Conservation (phyloP, 345 rosid species). For the Trapa bicornis region DNA sequence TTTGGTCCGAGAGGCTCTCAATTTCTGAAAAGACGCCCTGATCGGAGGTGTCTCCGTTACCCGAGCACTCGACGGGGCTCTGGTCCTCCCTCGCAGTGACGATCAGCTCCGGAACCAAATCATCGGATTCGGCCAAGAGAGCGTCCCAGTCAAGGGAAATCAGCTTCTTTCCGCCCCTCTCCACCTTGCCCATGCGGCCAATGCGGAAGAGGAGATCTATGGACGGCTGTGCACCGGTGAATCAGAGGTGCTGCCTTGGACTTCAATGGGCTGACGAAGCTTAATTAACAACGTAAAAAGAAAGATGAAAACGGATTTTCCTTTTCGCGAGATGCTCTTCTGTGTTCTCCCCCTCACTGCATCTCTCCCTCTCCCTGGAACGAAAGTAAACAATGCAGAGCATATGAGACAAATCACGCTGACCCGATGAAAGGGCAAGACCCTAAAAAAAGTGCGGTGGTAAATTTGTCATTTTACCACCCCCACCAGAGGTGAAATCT, state of each 20-base stretch:
- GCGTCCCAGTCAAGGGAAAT: conserved; percentile 6
- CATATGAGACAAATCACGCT: background rate
- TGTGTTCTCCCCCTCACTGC: background rate
- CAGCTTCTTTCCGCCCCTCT: background rate
- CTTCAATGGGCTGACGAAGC: background rate
- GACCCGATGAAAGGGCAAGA: background rate
- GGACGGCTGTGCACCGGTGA: background rate
- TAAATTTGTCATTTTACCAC: background rate
- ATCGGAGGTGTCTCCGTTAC: background rate
- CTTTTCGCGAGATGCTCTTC: background rate
- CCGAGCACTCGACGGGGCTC: background rate
- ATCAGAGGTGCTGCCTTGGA: background rate
- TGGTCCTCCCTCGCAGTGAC: conserved; percentile 3
- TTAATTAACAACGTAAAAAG: no score
- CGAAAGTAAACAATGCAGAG: background rate
- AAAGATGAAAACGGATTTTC: no score
- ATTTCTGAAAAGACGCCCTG: background rate
- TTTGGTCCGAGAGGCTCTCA: conserved; percentile 34
- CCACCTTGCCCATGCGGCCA: conserved; percentile 1
- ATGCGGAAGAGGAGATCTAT: background rate
- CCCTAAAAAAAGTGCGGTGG: background rate
- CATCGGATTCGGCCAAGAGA: conserved; percentile 1
- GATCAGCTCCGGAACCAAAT: conserved; percentile 6
- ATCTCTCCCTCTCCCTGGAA: background rate
- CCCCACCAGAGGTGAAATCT: no score